Evolutionary conservation across 495 filamentous ascomycete species (phyloP).

Genomic region (Penicilliopsis zonata): DNA sequence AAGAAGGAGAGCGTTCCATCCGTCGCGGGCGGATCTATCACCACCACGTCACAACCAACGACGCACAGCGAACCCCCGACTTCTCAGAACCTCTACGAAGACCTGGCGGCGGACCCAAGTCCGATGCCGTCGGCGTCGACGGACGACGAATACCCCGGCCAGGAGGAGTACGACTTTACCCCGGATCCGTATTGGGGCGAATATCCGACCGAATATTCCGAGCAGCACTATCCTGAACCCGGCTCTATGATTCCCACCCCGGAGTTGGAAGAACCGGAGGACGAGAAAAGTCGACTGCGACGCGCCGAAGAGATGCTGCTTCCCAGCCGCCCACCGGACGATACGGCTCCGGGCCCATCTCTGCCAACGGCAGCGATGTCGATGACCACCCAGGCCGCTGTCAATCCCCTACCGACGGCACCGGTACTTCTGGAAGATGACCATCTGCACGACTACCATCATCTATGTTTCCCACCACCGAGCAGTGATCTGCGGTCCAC

Average conservation of each 20-base stretch:
- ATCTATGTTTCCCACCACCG: constrained; percentile 19
- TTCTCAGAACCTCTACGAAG: constrained; percentile 9
- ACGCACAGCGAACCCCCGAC: constrained; percentile 2
- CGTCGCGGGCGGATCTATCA: constrained; percentile 10
- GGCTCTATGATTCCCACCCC: constrained; percentile 38
- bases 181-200: constrained; percentile 16
- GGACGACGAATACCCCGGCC: constrained; percentile 16
- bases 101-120: constrained; percentile 17
- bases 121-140: constrained; percentile 11
- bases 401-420: constrained; percentile 17
- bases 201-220: constrained; percentile 13
- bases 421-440: constrained; percentile 30
- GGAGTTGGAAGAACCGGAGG: constrained; percentile 41
- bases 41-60: constrained; percentile 6
- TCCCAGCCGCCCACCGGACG: constrained; percentile 53
- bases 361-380: no score
- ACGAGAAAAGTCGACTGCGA: constrained; percentile 58
- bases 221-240: constrained; percentile 14
- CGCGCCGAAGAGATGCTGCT: constrained; percentile 56
- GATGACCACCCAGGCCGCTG: constrained; percentile 19
- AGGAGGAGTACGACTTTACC: constrained; percentile 25
- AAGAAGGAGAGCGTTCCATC: constrained; percentile 22
- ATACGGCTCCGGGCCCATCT: constrained; percentile 37
- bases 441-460: constrained; percentile 24
- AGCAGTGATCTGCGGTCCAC: constrained; percentile 13